Evolutionary conservation across 345 rosid genomes (phyloP).

Genomic region (Lepidium sativum): DNA sequence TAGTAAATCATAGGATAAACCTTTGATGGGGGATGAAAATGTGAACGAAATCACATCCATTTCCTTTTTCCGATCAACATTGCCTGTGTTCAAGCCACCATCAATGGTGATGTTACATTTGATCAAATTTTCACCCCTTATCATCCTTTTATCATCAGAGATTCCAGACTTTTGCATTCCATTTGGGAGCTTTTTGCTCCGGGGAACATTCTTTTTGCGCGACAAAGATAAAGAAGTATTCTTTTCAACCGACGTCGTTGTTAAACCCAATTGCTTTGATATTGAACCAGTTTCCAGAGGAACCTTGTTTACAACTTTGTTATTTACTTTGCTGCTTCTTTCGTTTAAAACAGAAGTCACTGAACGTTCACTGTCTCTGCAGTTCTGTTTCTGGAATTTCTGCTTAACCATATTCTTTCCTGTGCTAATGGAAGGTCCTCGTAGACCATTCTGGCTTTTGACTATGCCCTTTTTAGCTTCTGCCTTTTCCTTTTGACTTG

Average conservation of each 20-base stretch:
- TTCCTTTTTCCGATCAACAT: constrained; percentile 35
- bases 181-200: constrained; percentile 35
- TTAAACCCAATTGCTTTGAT: constrained; percentile 32
- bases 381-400: constrained; percentile 76
- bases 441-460: constrained; percentile 35
- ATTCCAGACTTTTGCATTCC: constrained; percentile 28
- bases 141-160: constrained; percentile 26
- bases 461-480: constrained; percentile 31
- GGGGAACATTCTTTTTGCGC: constrained; percentile 33
- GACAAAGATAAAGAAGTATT: constrained; percentile 28
- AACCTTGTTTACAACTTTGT: constrained; percentile 34
- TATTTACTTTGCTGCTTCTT: constrained; percentile 29
- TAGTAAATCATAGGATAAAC: constrained; percentile 28
- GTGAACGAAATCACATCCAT: constrained; percentile 85
- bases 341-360: constrained; percentile 32
- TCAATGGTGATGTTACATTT: constrained; percentile 39
- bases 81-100: constrained; percentile 21
- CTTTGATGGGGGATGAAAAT: constrained; percentile 65
- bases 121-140: constrained; percentile 30
- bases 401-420: constrained; percentile 48
- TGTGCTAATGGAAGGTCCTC: constrained; percentile 29
- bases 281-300: constrained; percentile 23
- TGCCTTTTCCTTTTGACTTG: constrained; percentile 39
- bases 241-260: constrained; percentile 23
- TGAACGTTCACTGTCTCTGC: constrained; percentile 31